A percentile compares a stretch with the other conserved stretches of the same genome.
Evolutionary conservation across 371 early-diverging fungal species (phyloP).

Genomic region (Blakeslea trispora): DNA sequence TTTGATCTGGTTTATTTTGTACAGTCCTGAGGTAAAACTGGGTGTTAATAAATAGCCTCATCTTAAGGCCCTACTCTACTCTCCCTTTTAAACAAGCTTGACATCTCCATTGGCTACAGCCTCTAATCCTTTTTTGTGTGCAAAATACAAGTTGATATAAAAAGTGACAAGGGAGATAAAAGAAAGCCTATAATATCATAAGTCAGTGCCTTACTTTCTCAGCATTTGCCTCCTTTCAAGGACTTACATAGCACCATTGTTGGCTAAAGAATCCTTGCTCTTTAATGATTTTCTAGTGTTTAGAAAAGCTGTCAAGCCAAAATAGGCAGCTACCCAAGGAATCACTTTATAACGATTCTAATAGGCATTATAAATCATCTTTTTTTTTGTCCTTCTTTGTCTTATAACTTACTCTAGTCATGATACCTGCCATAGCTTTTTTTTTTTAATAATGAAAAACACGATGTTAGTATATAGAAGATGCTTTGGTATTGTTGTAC

Average conservation of each 20-base stretch:
- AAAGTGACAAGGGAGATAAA: slow-evolving; percentile 42
- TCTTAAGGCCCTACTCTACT: too few species aligned
- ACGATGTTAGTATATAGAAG: background rate
- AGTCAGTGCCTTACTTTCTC: too few species aligned
- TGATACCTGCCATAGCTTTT: slow-evolving; percentile 48
- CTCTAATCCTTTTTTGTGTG: slow-evolving; percentile 28
- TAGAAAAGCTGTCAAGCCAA: slow-evolving; percentile 39
- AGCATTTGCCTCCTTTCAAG: too few species aligned
- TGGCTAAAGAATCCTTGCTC: slow-evolving; percentile 31
- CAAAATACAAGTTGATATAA: slow-evolving; percentile 45
- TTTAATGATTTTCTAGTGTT: slow-evolving; percentile 43
- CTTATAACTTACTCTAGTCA: slow-evolving; percentile 37
- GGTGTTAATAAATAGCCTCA: too few species aligned
- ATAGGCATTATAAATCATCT: background rate
- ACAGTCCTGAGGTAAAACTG: too few species aligned
- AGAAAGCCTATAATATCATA: slow-evolving; percentile 27
- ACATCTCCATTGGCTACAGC: slow-evolving; percentile 21
- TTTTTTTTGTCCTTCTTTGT: background rate
- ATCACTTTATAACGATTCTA: slow-evolving; percentile 41
- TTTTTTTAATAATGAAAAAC: too few species aligned
- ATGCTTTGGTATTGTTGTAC: too few species aligned
- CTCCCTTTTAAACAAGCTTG: slow-evolving; percentile 6
- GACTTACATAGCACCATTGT: slow-evolving; percentile 45
- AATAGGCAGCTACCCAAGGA: slow-evolving; percentile 50
- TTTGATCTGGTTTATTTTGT: too few species aligned